phyloP scores from a whole-genome alignment of 768 basidiomycete genomes.

The Termitomyces eurrhizus region DNA sequence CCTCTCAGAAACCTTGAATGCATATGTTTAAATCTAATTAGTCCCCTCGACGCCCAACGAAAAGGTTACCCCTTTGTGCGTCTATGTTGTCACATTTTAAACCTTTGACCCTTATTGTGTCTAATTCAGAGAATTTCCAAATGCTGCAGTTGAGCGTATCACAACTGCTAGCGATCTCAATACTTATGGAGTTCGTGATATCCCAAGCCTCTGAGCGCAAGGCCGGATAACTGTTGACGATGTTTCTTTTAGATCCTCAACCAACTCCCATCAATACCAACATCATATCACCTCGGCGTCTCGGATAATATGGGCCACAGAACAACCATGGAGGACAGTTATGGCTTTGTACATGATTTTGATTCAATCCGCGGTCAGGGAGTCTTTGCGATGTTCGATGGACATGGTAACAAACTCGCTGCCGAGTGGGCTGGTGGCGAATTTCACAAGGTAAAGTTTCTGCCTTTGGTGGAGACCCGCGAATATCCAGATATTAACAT shows the following conservation, averaged over 20 bases:
- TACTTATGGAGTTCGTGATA: constrained; percentile 13
- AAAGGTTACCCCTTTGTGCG: constrained; percentile 12
- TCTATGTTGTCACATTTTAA: not conserved
- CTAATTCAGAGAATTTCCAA: not conserved
- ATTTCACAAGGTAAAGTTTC: constrained; percentile 14
- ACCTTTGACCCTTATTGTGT: not conserved
- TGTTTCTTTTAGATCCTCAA: constrained; percentile 9
- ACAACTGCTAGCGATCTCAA: constrained; percentile 9
- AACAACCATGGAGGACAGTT: constrained; percentile 15
- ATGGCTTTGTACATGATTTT: constrained; percentile 15
- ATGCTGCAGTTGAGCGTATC: constrained; percentile 10
- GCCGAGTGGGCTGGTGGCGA: constrained; percentile 16
- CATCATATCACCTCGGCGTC: constrained; percentile 12
- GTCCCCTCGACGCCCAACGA: constrained; percentile 15
- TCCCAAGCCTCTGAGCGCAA: not conserved
- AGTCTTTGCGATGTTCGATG: constrained; percentile 14
- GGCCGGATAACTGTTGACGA: not conserved
- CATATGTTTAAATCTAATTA: constrained; percentile 5
- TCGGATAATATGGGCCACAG: constrained; percentile 8
- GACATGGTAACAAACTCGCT: constrained; percentile 16
- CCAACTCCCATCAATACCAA: constrained; percentile 9
- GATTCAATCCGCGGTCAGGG: constrained; percentile 15
- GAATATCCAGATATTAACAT: not conserved
- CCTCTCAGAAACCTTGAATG: not conserved
- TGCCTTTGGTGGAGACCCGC: not conserved